Percentiles rank a stretch among this genome's conserved stretches.
phyloP scores from a whole-genome alignment of 139 green algal species.

The Micromonas pusilla region DNA sequence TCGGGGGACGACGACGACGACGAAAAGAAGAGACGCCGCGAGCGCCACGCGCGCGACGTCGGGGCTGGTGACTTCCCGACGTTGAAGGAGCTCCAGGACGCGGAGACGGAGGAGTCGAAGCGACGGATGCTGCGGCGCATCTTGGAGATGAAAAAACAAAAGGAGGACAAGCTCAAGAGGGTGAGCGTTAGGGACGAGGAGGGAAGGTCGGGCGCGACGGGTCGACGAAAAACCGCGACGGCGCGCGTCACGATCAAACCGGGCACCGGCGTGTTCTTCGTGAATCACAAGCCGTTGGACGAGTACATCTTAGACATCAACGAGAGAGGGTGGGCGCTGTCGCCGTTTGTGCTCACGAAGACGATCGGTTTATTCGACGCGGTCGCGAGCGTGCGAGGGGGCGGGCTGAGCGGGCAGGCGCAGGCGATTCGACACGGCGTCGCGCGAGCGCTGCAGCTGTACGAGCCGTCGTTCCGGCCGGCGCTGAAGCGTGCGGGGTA shows the following conservation, averaged over 20 bases:
- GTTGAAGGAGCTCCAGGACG: background rate
- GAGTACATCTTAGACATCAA: conserved; percentile 58
- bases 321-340: conserved; percentile 50
- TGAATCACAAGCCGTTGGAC: conserved; percentile 67
- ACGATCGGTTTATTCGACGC: conserved; percentile 61
- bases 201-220: conserved; percentile 17
- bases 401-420: conserved; percentile 35
- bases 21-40: too few relatives aligned
- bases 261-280: conserved; percentile 45
- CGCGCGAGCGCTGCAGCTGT: conserved; percentile 63
- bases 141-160: background rate
- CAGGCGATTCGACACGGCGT: conserved; percentile 73
- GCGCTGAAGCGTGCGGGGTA: conserved; percentile 50
- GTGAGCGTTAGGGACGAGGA: background rate
- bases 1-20: too few relatives aligned
- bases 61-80: background rate
- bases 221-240: conserved; percentile 29
- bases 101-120: background rate
- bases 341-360: conserved; percentile 60
- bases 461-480: conserved; percentile 52
- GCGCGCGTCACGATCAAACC: conserved; percentile 43
- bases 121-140: too few relatives aligned
- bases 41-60: background rate
- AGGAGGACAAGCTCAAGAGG: background rate
- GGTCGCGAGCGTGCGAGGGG: conserved; percentile 42